Evolutionary conservation across 495 filamentous ascomycete genomes (phyloP).

Genomic region (Parmelia sp.): DNA sequence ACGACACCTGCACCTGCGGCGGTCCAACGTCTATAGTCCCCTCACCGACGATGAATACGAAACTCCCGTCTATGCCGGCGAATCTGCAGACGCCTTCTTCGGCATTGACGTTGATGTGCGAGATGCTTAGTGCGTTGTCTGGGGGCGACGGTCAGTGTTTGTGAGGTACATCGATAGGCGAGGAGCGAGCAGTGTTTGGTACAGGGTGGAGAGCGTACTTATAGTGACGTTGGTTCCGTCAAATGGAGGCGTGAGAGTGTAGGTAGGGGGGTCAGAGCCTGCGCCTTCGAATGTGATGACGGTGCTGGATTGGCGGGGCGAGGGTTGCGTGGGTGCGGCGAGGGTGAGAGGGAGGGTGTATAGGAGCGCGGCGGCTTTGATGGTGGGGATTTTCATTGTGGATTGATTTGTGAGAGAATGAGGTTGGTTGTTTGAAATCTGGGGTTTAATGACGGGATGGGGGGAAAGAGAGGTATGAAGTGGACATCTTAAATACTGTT

Average conservation of each 20-base stretch:
- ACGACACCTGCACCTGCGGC: slow-evolving; percentile 7
- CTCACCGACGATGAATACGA: not conserved
- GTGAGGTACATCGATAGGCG: not conserved
- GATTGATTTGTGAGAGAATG: no score
- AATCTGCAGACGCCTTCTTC: slow-evolving; percentile 6
- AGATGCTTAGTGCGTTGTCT: slow-evolving; percentile 16
- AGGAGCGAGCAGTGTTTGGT: not conserved
- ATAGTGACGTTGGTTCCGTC: not conserved
- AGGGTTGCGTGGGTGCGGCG: not conserved
- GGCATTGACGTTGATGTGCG: slow-evolving; percentile 5
- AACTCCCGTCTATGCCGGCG: slow-evolving; percentile 7
- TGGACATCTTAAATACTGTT: no score
- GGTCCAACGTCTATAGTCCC: slow-evolving; percentile 15
- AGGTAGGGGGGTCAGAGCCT: not conserved
- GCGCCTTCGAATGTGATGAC: not conserved
- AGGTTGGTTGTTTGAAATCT: no score
- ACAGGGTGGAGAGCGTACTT: not conserved
- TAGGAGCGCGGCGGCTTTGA: not conserved
- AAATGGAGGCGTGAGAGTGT: not conserved
- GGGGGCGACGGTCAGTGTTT: not conserved
- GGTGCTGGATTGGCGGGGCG: not conserved
- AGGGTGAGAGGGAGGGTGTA: not conserved
- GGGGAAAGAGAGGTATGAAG: no score
- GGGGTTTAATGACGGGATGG: no score
- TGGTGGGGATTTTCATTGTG: not conserved